Percentiles rank a stretch among this genome's conserved stretches.
Conservation (phyloP, 768 basidiomycete genomes). For the Dacryopinax spathularia region DNA sequence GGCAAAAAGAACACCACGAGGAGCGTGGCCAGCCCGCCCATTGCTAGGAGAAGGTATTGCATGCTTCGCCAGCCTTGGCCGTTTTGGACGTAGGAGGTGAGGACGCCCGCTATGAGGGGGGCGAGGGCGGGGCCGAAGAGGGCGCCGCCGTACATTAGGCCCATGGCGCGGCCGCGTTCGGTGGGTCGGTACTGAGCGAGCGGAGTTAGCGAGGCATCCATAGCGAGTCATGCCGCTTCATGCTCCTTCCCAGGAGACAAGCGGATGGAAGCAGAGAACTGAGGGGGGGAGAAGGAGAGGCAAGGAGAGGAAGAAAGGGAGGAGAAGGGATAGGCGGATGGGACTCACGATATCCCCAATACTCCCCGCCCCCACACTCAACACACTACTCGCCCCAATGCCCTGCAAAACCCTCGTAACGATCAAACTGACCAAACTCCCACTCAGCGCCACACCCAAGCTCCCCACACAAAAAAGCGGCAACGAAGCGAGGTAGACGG, state of each 20-base stretch:
- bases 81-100: slow-evolving; percentile 7
- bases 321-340: neutral
- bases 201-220: neutral
- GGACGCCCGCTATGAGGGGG: slow-evolving; percentile 4
- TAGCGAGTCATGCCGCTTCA: too few relatives aligned
- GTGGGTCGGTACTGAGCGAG: slow-evolving; percentile 1
- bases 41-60: slow-evolving; percentile 14
- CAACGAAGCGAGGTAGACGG: slow-evolving; percentile 43
- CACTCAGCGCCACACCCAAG: slow-evolving; percentile 41
- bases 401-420: slow-evolving; percentile 53
- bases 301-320: neutral
- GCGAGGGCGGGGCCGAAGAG: slow-evolving; percentile 1
- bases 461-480: slow-evolving; percentile 48
- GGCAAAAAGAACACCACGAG: slow-evolving; percentile 11
- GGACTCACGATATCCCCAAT: slow-evolving; percentile 23
- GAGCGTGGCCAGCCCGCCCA: slow-evolving; percentile 7
- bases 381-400: slow-evolving; percentile 40
- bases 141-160: neutral
- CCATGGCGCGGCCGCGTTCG: neutral
- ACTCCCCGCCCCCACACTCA: slow-evolving; percentile 42
- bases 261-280: too few relatives aligned
- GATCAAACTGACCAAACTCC: slow-evolving; percentile 35
- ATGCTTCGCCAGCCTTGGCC: slow-evolving; percentile 13
- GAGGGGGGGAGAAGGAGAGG: too few relatives aligned
- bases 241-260: too few relatives aligned